Conservation (phyloP, 1,284 basidiomycete genomes). For the Leccinum pachyderme region DNA sequence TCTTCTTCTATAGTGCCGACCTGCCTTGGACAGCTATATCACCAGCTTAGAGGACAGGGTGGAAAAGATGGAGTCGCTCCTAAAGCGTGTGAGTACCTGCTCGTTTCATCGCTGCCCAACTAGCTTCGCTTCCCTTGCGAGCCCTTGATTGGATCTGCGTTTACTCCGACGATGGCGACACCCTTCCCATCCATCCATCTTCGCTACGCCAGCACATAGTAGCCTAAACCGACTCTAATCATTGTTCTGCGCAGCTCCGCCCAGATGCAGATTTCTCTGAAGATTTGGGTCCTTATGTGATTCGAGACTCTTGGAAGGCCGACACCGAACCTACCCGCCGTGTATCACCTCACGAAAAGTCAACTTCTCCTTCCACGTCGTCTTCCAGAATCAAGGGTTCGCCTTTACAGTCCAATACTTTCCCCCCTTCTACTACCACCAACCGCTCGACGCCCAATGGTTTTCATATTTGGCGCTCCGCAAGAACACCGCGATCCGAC, state of each 20-base stretch:
- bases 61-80: slow-evolving; percentile 66
- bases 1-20: not conserved
- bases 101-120: not conserved
- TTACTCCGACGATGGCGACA: not conserved
- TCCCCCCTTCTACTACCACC: slow-evolving; percentile 7
- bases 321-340: slow-evolving; percentile 24
- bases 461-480: slow-evolving; percentile 10
- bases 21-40: slow-evolving; percentile 53
- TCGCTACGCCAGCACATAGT: not conserved
- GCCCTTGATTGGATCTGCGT: not conserved
- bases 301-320: slow-evolving; percentile 72
- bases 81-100: slow-evolving; percentile 54
- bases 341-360: slow-evolving; percentile 23
- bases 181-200: not conserved
- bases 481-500: slow-evolving; percentile 26
- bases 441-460: slow-evolving; percentile 1
- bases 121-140: not conserved
- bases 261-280: slow-evolving; percentile 66
- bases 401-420: slow-evolving; percentile 9
- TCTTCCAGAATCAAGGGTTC: slow-evolving; percentile 17
- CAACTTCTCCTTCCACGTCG: slow-evolving; percentile 19
- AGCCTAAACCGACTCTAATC: slow-evolving; percentile 10
- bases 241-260: slow-evolving; percentile 48
- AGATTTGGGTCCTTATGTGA: slow-evolving; percentile 66
- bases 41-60: slow-evolving; percentile 75